phyloP scores from a whole-genome alignment of 345 rosid species.

The Arabis hirsuta region DNA sequence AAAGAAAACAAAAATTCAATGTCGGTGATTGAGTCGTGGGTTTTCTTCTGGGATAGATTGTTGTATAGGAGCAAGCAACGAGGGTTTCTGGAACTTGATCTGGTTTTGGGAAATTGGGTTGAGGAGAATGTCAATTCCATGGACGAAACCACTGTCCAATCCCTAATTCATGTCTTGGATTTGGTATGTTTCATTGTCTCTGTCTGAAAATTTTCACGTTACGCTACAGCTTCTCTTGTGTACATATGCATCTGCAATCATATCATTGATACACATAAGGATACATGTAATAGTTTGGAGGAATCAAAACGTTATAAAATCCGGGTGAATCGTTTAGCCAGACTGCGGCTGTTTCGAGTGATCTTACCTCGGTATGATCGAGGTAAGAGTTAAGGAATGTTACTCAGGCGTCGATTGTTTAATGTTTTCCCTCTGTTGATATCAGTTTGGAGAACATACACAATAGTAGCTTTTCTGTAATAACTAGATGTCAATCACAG shows the following conservation, averaged over 20 bases:
- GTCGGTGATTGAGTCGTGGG: background rate
- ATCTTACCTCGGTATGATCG: conserved; percentile 10
- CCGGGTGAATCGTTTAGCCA: background rate
- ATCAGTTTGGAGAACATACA: background rate
- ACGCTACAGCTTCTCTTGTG: too few relatives aligned
- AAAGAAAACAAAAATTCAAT: background rate
- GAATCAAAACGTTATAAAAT: background rate
- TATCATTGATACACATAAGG: background rate
- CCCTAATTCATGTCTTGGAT: conserved; percentile 81
- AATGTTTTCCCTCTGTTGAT: background rate
- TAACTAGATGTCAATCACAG: background rate
- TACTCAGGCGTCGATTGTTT: background rate
- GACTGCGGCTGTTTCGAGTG: background rate
- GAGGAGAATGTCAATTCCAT: conserved; percentile 71
- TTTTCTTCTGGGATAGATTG: conserved; percentile 47
- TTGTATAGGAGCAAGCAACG: conserved; percentile 95
- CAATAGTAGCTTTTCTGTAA: background rate
- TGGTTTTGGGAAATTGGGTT: conserved; percentile 94
- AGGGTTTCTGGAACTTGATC: conserved; percentile 91
- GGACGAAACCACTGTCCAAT: conserved; percentile 72
- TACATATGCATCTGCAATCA: background rate
- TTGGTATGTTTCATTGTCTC: conserved; percentile 53
- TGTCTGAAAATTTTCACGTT: background rate
- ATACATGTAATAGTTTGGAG: background rate
- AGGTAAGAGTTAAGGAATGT: conserved; percentile 1